Conservation (phyloP, 495 filamentous ascomycete genomes). For the Aspergillus hancockii region DNA sequence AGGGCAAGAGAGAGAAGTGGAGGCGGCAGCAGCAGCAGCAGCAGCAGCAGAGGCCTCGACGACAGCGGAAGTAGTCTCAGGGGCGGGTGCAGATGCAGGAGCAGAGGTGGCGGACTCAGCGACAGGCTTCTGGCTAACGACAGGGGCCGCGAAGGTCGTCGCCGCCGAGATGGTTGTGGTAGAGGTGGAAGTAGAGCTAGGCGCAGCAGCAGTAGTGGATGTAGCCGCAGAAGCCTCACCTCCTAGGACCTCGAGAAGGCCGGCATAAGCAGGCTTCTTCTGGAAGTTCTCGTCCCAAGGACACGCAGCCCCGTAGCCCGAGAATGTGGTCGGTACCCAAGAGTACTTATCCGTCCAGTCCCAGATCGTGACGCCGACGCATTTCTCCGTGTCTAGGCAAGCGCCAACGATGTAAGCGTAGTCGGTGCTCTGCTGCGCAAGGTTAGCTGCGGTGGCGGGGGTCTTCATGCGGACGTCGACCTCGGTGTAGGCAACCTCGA, state of each 20-base stretch:
- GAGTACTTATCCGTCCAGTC: conserved; percentile 61
- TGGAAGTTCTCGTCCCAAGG: conserved; percentile 56
- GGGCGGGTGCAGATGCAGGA: neutral
- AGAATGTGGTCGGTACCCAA: conserved; percentile 60
- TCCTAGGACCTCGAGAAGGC: conserved; percentile 35
- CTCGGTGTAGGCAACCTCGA: conserved; percentile 65
- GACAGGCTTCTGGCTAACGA: neutral
- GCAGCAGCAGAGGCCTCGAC: conserved; percentile 18
- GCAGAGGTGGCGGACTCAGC: neutral
- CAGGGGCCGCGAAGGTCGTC: conserved; percentile 9
- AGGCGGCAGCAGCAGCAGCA: neutral
- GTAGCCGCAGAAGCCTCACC: conserved; percentile 24
- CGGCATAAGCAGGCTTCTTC: conserved; percentile 59
- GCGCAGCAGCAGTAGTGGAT: conserved; percentile 27
- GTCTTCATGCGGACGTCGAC: conserved; percentile 58
- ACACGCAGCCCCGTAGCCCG: conserved; percentile 50
- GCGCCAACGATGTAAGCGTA: conserved; percentile 59
- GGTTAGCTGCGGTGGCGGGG: conserved; percentile 46
- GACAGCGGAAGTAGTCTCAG: conserved; percentile 10
- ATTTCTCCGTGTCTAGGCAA: conserved; percentile 57
- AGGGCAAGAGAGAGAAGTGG: neutral
- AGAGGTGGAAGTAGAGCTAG: conserved; percentile 27
- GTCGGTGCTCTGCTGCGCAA: conserved; percentile 57
- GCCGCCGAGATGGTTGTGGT: neutral
- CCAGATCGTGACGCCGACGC: conserved; percentile 72